Base-by-base conservation (phyloP, 176 grass and related monocot genomes). In the Urochloa ruziziensis region DNA sequence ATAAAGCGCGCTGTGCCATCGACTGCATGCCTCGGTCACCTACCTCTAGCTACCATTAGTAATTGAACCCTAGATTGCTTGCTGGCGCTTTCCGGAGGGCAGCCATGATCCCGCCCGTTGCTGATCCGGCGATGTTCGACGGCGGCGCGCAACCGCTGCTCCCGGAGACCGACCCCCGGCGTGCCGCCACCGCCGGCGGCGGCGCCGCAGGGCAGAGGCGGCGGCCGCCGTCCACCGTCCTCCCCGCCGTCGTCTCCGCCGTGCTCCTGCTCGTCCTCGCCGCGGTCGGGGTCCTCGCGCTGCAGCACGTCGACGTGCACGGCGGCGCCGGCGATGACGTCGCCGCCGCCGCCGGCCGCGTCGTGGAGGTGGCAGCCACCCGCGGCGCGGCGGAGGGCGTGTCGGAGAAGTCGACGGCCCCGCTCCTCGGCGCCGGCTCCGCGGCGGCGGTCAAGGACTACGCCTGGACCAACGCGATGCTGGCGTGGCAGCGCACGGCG, bases 401-500 rank as follows among this genome's bases (percentile, higher is more conserved):
- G 49, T 97, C 94, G 5, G 91, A 97, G 88, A 97, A 97, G 73
- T 87, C 89, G 2, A 92, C 13, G 17, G 40, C 75, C 12, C 70
- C 76, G 44, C 87, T 86, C 78, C 82, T 69, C 62, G 42, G 52
- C 34, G 63, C 10, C 23, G 72, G 24, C 37, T n/a, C 37, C 53
- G 51, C 29, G 27, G 58, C 54, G 54, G 35, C 2, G 14, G 19
- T 76, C 11, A 28, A 18, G 46, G 90, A 58, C 44, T 97, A 84
- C 81, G 52, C 36, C 30, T 94, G 94, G 94, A 97, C 94, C 19
- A 92, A 94, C 80, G 46, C 48, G 82, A 97, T 97, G 94, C 87
- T 97, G 57, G 28, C 84, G 66, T 97, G 94, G 94, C 94, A 97
- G 81, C 92, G 91, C 83, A 92, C 94, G 74, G 87, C 70, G 65